These are phyloP conservation scores for Pyricularia grisea DNA, from an alignment of 2,329 filamentous ascomycete genomes.

Conservation along the genomic window DNA sequence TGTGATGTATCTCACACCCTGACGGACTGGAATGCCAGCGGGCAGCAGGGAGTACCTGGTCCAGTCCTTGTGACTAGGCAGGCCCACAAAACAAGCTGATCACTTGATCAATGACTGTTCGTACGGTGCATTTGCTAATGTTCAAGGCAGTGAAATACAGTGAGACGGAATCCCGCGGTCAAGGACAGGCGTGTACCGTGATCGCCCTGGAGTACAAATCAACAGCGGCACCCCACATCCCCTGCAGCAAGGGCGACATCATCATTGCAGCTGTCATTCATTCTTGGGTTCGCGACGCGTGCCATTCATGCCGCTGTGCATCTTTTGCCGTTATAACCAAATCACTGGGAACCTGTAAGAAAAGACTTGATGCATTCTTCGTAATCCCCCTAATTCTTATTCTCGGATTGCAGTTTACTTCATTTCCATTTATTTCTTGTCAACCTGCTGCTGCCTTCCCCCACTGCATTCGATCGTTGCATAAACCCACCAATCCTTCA, in stretches of 20 bases:
- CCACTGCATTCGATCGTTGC: not conserved
- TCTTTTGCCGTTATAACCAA: not conserved
- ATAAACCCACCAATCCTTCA: not conserved
- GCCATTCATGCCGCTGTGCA: not conserved
- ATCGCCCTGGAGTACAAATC: not conserved
- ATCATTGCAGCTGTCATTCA: not conserved
- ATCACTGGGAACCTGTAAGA: not conserved
- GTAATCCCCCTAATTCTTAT: not conserved
- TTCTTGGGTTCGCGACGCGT: not conserved
- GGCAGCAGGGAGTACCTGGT: not conserved
- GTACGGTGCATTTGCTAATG: not conserved
- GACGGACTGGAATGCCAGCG: not conserved
- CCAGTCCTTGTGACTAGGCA: not conserved
- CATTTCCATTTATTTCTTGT: not conserved
- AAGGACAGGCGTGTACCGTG: not conserved
- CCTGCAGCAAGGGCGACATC: not conserved
- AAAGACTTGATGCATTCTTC: not conserved
- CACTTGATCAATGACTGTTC: constrained; percentile 2
- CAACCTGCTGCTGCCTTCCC: not conserved
- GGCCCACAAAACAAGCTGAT: not conserved
- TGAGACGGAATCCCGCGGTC: not conserved
- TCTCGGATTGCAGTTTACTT: not conserved
- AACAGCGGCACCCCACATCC: not conserved
- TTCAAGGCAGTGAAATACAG: not conserved
- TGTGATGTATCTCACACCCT: not conserved